Conservation (phyloP, 2,329 filamentous ascomycete species). For the Tricladium varicosporioides region DNA sequence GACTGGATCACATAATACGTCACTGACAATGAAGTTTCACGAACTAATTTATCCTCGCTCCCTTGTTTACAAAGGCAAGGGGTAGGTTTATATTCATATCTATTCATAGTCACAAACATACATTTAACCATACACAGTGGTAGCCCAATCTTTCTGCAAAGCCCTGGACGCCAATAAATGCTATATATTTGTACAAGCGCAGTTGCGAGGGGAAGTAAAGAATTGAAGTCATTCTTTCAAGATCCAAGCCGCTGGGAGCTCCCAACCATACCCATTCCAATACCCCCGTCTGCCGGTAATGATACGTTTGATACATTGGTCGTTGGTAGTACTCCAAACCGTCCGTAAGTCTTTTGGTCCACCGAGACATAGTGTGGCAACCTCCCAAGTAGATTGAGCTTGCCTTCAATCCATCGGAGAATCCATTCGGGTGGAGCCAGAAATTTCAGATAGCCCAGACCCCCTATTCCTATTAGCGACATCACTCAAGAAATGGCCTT, state of each 20-base stretch:
- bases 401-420: conserved; percentile 83
- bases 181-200: conserved; percentile 23
- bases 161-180: conserved; percentile 26
- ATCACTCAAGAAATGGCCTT: not conserved
- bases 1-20: conserved; percentile 6
- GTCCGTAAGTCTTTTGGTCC: conserved; percentile 92
- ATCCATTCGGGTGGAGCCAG: conserved; percentile 86
- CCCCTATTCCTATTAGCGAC: conserved; percentile 52
- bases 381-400: conserved; percentile 78
- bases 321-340: conserved; percentile 83
- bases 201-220: conserved; percentile 9
- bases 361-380: conserved; percentile 91
- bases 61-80: too few relatives aligned
- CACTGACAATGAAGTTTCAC: too few relatives aligned
- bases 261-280: conserved; percentile 61
- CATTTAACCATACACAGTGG: not conserved
- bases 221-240: conserved; percentile 39
- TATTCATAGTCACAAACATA: conserved; percentile 17
- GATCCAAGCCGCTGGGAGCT: conserved; percentile 68
- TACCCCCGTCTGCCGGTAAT: conserved; percentile 36
- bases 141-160: not conserved
- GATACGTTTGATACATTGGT: conserved; percentile 37
- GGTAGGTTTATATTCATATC: conserved; percentile 14
- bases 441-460: conserved; percentile 84
- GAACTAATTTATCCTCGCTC: too few relatives aligned